Base-by-base conservation (phyloP, 148 eudicot genomes). In the Amaranthus cruentus region DNA sequence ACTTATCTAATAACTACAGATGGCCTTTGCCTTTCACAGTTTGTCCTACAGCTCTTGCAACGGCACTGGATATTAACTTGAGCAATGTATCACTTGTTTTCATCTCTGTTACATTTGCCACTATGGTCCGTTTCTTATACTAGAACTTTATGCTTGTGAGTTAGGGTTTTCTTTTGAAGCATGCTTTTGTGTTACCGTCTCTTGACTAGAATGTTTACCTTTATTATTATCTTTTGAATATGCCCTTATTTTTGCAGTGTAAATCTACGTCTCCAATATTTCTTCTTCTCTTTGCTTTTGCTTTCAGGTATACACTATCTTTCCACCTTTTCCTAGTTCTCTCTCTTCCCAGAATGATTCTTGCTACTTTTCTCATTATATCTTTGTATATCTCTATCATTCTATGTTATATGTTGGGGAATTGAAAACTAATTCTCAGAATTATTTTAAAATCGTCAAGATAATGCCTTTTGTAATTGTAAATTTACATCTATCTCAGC, bases 21-120 rank as follows among this genome's bases (percentile, higher is more conserved):
- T 90, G 89, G 87, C 79, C 87, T 95, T 85, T 91, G 77, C 90
- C 85, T 86, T 84, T 88, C 80, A 85, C 98, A 95, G 98, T 95
- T 90, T 96, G 91, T 77, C 98, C 98, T 47, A 89, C 89, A 15
- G 96, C 93, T 83, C 84, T 95, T 56, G 89, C 93, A 79, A 95
- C 98, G 43, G 96, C 98, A 67, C 80, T 90, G 93, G 98, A 95
- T 80, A 81, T 95, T 73, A 95, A 95, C 80, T 81, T 95, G 82
- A 95, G 98, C 96, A 95, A 95, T 77, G 96, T 84, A 61, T 95
- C 98, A 66, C 97, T 95, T 83, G 99, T 95, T 83, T 95, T 95
- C 83, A 90, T 95, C 84, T 85, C 99, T 59, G 99, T 95, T 72
- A 95, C 97, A 62, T 95, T 95, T 84, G 99, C 99, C 73, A 95